Base-by-base conservation (phyloP, 2,329 filamentous ascomycete species). In the Colletotrichum sojae region DNA sequence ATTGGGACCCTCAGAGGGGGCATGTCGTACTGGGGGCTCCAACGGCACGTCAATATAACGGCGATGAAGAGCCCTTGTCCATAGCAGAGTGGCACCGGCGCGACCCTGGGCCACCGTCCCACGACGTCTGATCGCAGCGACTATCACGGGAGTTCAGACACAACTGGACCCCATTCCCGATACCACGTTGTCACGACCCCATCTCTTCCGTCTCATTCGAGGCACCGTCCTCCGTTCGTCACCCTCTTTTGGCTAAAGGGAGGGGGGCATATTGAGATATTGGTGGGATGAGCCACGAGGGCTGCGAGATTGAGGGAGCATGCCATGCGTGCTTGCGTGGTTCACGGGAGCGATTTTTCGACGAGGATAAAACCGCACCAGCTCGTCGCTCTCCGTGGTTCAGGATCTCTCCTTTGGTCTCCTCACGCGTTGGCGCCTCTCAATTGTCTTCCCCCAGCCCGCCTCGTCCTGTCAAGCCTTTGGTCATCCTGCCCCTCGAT, bases 51-150 rank as follows among this genome's bases (percentile, higher is more conserved):
- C 63, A 52, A 66, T 40, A 59, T 27, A 54, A 61, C 56, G 49
- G 39, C 52, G 18, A 53, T 48, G 25, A 43, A n/a, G 55, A 59
- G 56, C 62, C 63, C 63, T 66, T 54, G 56, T 66, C 56, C 56
- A 15, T 66, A 66, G 48, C n/a, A 52, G 18, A 46, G 63, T 66
- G 63, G 63, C 56, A 60, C 55, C 56, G 36, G 48, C 63, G 9
- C 63, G 27, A 61, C 40, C 56, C 63, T 46, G 56, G 51, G 39
- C 56, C 18, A 27, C 36, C 46, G 36, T 53, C 31, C 22, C 48
- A 25, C 48, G 48, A 60, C 56, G 63, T 66, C 63, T 61, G 63
- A 62, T 62, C 49, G 57, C 58, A 43, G 51, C 45, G 15, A 46
- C 45, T 45, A 40, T 63, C 59, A 45, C 63, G 56, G 56, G 39